Conservation (phyloP, 768 basidiomycete species). For the Podaxis rugospora region DNA sequence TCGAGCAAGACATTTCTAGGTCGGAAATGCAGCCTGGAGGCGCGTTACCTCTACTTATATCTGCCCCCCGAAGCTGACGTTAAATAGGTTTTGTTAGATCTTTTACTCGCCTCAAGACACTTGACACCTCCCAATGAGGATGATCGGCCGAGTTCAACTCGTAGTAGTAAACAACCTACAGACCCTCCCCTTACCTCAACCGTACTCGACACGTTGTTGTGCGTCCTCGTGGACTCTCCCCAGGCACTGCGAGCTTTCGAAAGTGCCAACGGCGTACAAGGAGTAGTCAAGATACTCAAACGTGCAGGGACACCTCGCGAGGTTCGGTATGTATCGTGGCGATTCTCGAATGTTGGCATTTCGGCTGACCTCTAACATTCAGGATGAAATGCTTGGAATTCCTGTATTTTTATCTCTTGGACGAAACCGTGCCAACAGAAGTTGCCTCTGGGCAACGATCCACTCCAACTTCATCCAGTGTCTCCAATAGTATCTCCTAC, state of each 20-base stretch:
- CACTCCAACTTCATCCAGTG: conserved; percentile 26
- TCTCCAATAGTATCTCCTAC: conserved; percentile 12
- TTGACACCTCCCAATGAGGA: conserved; percentile 32
- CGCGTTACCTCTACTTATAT: conserved; percentile 21
- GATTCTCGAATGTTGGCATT: background rate
- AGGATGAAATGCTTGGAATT: conserved; percentile 98
- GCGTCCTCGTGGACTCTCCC: conserved; percentile 85
- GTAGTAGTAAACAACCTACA: conserved; percentile 15
- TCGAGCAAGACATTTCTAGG: conserved; percentile 68
- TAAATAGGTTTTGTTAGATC: conserved; percentile 64
- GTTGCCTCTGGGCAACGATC: conserved; percentile 4
- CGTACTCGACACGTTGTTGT: conserved; percentile 80
- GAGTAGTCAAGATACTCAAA: conserved; percentile 85
- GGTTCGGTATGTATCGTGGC: conserved; percentile 55
- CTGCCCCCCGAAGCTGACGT: background rate
- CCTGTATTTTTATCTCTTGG: conserved; percentile 90
- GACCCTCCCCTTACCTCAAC: conserved; percentile 58
- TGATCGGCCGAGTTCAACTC: conserved; percentile 18
- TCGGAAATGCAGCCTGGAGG: conserved; percentile 65
- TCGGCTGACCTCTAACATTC: background rate
- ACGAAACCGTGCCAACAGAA: conserved; percentile 46
- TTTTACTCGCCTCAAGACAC: conserved; percentile 70
- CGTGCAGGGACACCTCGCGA: conserved; percentile 81
- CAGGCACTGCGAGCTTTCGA: conserved; percentile 76
- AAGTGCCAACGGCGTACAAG: conserved; percentile 68